phyloP scores from a whole-genome alignment of 345 rosid genomes.

The Luvunga scandens region DNA sequence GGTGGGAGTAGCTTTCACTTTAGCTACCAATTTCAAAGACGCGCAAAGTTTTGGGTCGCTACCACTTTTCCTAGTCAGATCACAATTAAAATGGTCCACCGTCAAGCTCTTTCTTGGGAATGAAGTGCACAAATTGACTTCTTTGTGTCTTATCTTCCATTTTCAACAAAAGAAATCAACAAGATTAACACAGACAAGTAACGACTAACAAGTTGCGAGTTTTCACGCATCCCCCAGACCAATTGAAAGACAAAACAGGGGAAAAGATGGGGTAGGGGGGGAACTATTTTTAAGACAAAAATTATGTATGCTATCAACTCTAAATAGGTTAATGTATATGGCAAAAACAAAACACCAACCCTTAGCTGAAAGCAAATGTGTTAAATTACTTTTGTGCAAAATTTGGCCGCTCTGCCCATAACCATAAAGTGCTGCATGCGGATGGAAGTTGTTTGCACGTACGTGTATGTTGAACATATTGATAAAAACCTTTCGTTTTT shows the following conservation, averaged over 20 bases:
- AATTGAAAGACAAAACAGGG: too few species aligned
- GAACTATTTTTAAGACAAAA: too few species aligned
- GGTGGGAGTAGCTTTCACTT: neutral
- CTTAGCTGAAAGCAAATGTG: neutral
- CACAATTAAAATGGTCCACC: neutral
- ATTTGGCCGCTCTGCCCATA: slow-evolving; percentile 49
- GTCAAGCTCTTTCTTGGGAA: neutral
- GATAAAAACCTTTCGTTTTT: too few species aligned
- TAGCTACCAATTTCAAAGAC: neutral
- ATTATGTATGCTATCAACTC: neutral
- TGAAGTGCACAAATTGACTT: neutral
- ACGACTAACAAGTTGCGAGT: neutral
- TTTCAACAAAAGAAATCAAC: neutral
- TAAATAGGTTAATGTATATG: neutral
- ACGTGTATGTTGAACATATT: neutral
- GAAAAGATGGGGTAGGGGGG: too few species aligned
- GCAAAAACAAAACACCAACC: neutral
- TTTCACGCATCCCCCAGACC: neutral
- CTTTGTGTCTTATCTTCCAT: neutral
- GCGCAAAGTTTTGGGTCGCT: neutral
- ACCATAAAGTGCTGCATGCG: slow-evolving; percentile 27
- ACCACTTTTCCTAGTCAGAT: too few species aligned
- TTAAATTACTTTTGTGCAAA: slow-evolving; percentile 30
- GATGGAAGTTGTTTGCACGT: slow-evolving; percentile 56
- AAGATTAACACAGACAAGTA: too few species aligned